Conservation (phyloP, 768 basidiomycete species). For the Strobilomyces echinocephalus region DNA sequence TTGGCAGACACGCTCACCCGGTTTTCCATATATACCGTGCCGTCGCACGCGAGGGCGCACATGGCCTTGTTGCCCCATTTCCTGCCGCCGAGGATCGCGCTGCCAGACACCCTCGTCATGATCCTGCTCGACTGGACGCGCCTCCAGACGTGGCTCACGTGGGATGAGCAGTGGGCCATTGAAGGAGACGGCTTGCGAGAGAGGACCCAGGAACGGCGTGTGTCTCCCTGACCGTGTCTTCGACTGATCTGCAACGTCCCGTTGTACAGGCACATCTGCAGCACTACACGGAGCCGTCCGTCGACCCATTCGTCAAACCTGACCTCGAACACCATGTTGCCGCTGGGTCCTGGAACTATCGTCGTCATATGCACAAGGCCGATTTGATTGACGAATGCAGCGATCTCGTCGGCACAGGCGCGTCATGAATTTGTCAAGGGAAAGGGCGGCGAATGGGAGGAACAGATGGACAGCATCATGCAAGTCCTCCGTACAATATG, state of each 20-base stretch:
- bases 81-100: constrained; percentile 60
- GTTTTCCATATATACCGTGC: constrained; percentile 87
- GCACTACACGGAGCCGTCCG: constrained; percentile 80
- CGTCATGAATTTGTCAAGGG: constrained; percentile 88
- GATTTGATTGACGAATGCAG: constrained; percentile 84
- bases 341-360: constrained; percentile 48
- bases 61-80: constrained; percentile 73
- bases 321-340: constrained; percentile 62
- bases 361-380: constrained; percentile 86
- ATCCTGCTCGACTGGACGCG: constrained; percentile 92
- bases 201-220: constrained; percentile 79
- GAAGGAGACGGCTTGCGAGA: constrained; percentile 65
- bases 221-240: constrained; percentile 27
- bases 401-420: constrained; percentile 62
- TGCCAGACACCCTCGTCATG: constrained; percentile 72
- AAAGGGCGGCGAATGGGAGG: constrained; percentile 92
- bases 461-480: constrained; percentile 91
- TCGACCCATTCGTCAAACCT: constrained; percentile 62
- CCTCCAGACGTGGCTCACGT: constrained; percentile 75
- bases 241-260: constrained; percentile 1
- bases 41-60: constrained; percentile 69
- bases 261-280: constrained; percentile 85
- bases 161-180: constrained; percentile 82
- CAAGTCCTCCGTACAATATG: constrained; percentile 92
- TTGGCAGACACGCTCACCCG: constrained; percentile 78